Percentiles rank a stretch among this genome's conserved stretches.
These are phyloP conservation scores for Aspergillus costaricaensis DNA, from an alignment of 2,329 filamentous ascomycete species.

Conservation along the genomic window DNA sequence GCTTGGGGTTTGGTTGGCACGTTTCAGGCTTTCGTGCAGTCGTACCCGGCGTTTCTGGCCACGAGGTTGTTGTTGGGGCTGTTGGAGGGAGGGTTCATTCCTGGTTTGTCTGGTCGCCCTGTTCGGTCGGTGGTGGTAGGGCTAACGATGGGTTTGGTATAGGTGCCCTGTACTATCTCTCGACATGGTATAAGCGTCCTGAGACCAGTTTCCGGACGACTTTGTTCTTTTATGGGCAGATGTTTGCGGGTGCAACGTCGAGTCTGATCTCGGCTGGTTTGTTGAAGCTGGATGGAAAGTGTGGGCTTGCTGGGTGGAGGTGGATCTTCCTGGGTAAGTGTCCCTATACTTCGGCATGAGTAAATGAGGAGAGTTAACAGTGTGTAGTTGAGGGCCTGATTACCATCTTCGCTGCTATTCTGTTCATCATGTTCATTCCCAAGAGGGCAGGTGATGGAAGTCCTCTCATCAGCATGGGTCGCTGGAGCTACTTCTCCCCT, in stretches of 20 bases:
- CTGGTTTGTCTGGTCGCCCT: slow-evolving; percentile 38
- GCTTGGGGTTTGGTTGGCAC: slow-evolving; percentile 57
- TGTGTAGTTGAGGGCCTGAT: slow-evolving; percentile 53
- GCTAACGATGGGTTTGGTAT: not conserved
- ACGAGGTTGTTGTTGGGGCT: slow-evolving; percentile 57
- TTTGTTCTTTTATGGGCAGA: slow-evolving; percentile 60
- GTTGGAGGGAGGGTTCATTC: slow-evolving; percentile 59
- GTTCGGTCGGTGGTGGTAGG: not conserved
- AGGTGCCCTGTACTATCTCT: slow-evolving; percentile 48
- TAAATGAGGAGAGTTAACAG: not conserved
- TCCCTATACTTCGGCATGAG: too few relatives aligned
- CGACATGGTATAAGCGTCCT: slow-evolving; percentile 57
- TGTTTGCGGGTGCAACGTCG: slow-evolving; percentile 50
- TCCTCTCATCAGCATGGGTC: slow-evolving; percentile 38
- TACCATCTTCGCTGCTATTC: slow-evolving; percentile 47
- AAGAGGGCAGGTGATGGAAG: slow-evolving; percentile 39
- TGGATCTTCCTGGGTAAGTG: slow-evolving; percentile 53
- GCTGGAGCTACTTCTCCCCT: slow-evolving; percentile 47
- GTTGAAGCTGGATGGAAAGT: slow-evolving; percentile 53
- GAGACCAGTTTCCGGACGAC: slow-evolving; percentile 57
- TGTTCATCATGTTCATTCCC: slow-evolving; percentile 46
- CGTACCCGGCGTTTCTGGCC: slow-evolving; percentile 51
- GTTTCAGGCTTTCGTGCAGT: slow-evolving; percentile 56
- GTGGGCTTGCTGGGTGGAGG: slow-evolving; percentile 56
- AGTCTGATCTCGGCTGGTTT: slow-evolving; percentile 43